phyloP scores from a whole-genome alignment of 106 monocot genomes.

The Hemerocallis citrina region DNA sequence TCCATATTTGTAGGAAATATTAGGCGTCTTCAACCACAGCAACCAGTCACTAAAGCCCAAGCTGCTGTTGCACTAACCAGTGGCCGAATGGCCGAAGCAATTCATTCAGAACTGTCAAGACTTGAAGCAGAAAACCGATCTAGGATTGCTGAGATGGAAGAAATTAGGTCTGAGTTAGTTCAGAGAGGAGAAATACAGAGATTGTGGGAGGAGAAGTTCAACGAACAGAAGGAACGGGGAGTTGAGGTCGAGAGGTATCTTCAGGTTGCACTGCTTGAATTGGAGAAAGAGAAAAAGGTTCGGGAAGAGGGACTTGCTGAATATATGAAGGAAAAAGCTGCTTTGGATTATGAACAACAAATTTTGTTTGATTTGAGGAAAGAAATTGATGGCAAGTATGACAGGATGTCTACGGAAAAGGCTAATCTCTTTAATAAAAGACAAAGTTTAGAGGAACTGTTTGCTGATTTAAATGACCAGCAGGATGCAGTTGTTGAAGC shows the following conservation, averaged over 20 bases:
- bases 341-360: constrained; percentile 52
- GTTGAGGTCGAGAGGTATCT: constrained; percentile 28
- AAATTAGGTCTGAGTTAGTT: constrained; percentile 57
- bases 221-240: constrained; percentile 27
- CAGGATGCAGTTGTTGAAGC: constrained; percentile 52
- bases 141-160: constrained; percentile 53
- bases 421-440: constrained; percentile 27
- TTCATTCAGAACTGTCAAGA: constrained; percentile 41
- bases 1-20: constrained; percentile 52
- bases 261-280: constrained; percentile 25
- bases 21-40: constrained; percentile 63
- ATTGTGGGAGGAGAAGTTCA: constrained; percentile 55
- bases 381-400: constrained; percentile 61
- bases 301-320: constrained; percentile 22
- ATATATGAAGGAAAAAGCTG: constrained; percentile 55
- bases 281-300: constrained; percentile 41
- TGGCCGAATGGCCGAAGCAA: constrained; percentile 49
- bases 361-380: constrained; percentile 34
- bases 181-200: constrained; percentile 55
- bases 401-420: constrained; percentile 38
- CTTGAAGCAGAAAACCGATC: constrained; percentile 53
- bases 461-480: constrained; percentile 19
- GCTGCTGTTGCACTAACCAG: constrained; percentile 71
- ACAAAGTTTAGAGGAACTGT: constrained; percentile 26
- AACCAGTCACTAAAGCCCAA: constrained; percentile 86